phyloP scores from a whole-genome alignment of 176 grass and related monocot species.

The Poa annua region DNA sequence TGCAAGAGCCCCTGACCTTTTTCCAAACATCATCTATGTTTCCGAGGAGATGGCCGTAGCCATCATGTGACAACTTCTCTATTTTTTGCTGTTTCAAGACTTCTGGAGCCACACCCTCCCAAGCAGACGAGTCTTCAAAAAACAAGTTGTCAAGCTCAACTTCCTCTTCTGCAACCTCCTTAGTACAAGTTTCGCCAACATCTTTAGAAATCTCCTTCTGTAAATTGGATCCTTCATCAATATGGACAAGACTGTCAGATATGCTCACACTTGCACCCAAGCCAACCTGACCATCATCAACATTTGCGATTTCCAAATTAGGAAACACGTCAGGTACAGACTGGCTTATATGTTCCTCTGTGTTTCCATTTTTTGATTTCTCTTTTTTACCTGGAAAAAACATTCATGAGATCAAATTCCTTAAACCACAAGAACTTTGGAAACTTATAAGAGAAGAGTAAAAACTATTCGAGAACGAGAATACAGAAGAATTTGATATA shows the following conservation, averaged over 20 bases:
- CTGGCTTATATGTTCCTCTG: slow-evolving; percentile 39
- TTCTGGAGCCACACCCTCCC: slow-evolving; percentile 57
- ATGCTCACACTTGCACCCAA: slow-evolving; percentile 42
- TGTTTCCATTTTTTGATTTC: slow-evolving; percentile 43
- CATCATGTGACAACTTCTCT: slow-evolving; percentile 67
- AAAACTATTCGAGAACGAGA: slow-evolving; percentile 33
- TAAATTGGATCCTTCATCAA: slow-evolving; percentile 51
- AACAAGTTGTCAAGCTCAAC: slow-evolving; percentile 83
- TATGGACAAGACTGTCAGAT: slow-evolving; percentile 39
- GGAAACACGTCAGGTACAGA: slow-evolving; percentile 17
- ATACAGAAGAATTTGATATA: slow-evolving; percentile 42
- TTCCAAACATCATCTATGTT: slow-evolving; percentile 97
- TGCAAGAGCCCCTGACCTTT: slow-evolving; percentile 57
- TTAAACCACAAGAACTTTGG: slow-evolving; percentile 34
- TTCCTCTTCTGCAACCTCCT: slow-evolving; percentile 69
- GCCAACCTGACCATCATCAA: slow-evolving; percentile 29
- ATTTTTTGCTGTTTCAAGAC: slow-evolving; percentile 60
- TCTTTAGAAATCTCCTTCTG: slow-evolving; percentile 41
- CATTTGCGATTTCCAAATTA: slow-evolving; percentile 42
- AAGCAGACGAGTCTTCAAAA: slow-evolving; percentile 72
- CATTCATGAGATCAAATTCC: slow-evolving; percentile 39
- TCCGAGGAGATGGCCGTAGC: slow-evolving; percentile 75
- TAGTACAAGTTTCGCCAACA: slow-evolving; percentile 43
- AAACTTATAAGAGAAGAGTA: slow-evolving; percentile 35
- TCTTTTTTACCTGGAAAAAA: slow-evolving; percentile 53